Base-by-base conservation (phyloP, 2,329 filamentous ascomycete species). In the Eutypella sp. region DNA sequence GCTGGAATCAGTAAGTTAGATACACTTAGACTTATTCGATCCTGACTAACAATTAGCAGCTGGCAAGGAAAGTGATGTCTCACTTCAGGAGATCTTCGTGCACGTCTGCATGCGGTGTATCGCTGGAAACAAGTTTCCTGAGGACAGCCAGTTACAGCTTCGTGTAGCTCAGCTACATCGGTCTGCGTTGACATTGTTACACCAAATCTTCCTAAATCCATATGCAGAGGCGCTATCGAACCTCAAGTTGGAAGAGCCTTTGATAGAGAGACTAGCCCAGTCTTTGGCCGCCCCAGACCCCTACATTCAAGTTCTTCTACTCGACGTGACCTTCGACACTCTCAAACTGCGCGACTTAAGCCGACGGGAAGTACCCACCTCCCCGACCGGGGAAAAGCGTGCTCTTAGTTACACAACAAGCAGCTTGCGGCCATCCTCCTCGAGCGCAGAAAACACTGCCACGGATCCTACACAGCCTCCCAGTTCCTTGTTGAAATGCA, bases 271-370 rank as follows among this genome's bases (percentile, higher is more conserved):
- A 51, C 74, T 95, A 5, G 70, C 73, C 23, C 74, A 76, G 56
- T 78, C 83, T 15, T 70, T 89, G 18, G 65, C 74, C 31, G 73
- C 76, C 5, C 68, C 79, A 1, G 87, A 89, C 54, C 77, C 83
- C 24, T 83, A 83, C 43, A 77, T 92, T 1, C 90, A 95, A 58
- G 82, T 86, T 13, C 74, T 89, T 0, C 68, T 96, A 9, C 76
- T 96, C 20, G 87, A 91, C 57, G 82, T 88, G n/a, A 78, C 91
- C 3, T 81, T 87, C 56, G 82, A 83, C 40, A 76, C 85, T 3
- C 73, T 96, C 9, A 89, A 83, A 58, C 75, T 93, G 36, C 72
- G 77, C 36, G 74, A 80, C 41, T 53, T 65, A 3, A 55, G 65
- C 2, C 58, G 64, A 0, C 54, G 60, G 3, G 73, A 76, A 24